Evolutionary conservation across 495 filamentous ascomycete genomes (phyloP), one percentile per base, ranked within the genome.

Genomic region (Aspergillus leporis): DNA sequence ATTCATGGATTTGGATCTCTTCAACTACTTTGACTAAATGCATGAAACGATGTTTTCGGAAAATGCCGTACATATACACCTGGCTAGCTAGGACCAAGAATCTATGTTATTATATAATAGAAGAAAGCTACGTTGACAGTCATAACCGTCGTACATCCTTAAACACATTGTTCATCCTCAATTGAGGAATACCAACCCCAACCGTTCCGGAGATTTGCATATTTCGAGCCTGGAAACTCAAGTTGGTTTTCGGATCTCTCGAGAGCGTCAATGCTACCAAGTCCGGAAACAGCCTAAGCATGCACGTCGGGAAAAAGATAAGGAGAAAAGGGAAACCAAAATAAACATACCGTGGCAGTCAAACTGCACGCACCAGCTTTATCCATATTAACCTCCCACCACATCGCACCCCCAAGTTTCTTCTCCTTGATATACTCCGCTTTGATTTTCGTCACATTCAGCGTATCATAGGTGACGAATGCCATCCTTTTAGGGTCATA

Each of bases 311-410:
- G 25, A 23, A 14, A 9, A 9, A 2, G 41, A 50, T 0, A 8
- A 18, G 31, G 48, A 25, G 32, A 41, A 5, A 58, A 30, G 14
- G 12, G 32, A 13, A 16, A 30, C n/a, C n/a, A 34, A 38, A 45
- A 47, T 47, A 47, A n/a, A 68, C 77, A 55, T 56, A 88, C 75
- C 19, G 79, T 84, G n/a, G 70, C 70, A 45, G 92, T 83, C 71
- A 92, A 68, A 64, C 87, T 87, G 40, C 74, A 74, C 0, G 68
- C 71, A 2, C 80, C 86, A 0, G 48, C 64, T 62, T 79, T 85
- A 67, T 97, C 93, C 23, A 83, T 86, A 67, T 85, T 90, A 23
- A 83, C 85, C 74, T 97, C 92, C 92, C 93, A 97, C 82, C 90
- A 97, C 85, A 97, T 93, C 0, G 82, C 87, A 13, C 93, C 91